These are phyloP conservation scores for Leccinum olivaceopallidum DNA, from an alignment of 768 basidiomycete genomes.

Conservation along the genomic window DNA sequence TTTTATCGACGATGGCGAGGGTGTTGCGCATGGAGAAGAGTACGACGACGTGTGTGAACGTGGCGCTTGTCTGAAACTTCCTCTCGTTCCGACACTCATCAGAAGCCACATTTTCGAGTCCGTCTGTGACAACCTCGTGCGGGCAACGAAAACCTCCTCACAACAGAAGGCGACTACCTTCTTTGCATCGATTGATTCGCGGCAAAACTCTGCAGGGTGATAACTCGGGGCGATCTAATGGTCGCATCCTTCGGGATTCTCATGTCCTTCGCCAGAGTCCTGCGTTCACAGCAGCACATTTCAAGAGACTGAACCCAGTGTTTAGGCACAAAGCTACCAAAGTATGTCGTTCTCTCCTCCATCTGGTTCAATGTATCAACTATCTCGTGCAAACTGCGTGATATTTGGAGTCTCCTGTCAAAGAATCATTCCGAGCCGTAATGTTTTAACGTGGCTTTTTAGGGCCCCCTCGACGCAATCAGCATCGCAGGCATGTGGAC, in stretches of 20 bases:
- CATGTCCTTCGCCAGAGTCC: slow-evolving; percentile 37
- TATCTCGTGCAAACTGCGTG: slow-evolving; percentile 41
- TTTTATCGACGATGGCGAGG: slow-evolving; percentile 14
- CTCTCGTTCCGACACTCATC: no score
- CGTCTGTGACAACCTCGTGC: slow-evolving; percentile 51
- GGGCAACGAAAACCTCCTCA: slow-evolving; percentile 49
- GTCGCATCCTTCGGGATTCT: neutral
- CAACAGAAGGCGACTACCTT: slow-evolving; percentile 47
- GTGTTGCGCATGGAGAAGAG: slow-evolving; percentile 1
- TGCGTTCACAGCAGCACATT: slow-evolving; percentile 50
- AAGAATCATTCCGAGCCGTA: slow-evolving; percentile 34
- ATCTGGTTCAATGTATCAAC: neutral
- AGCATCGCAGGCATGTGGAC: slow-evolving; percentile 57
- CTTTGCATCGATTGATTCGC: neutral
- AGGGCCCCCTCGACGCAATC: slow-evolving; percentile 73
- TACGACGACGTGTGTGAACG: neutral
- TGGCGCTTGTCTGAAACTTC: no score
- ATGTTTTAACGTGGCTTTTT: slow-evolving; percentile 63
- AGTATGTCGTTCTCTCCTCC: slow-evolving; percentile 32
- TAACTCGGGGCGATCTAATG: slow-evolving; percentile 19
- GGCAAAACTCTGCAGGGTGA: slow-evolving; percentile 38
- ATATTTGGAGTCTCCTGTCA: slow-evolving; percentile 38
- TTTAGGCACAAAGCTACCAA: slow-evolving; percentile 59
- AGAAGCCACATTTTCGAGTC: slow-evolving; percentile 53
- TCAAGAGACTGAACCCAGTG: slow-evolving; percentile 45